These are phyloP conservation scores for Sporothrix sp. DNA, from an alignment of 2,329 filamentous ascomycete species.

Conservation along the genomic window DNA sequence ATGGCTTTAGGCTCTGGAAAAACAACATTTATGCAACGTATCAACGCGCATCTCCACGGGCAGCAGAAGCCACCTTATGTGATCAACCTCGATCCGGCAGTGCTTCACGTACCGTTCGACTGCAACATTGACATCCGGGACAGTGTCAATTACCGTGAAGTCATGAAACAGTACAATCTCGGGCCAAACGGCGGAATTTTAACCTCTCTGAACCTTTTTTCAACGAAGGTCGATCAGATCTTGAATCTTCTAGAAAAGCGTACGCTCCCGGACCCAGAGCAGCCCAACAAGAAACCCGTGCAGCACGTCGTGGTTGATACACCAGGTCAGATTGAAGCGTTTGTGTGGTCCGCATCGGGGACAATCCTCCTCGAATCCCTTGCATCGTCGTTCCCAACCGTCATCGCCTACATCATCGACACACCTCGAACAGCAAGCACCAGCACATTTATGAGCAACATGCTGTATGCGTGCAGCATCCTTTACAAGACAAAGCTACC, in stretches of 20 bases:
- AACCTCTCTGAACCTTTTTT: conserved; percentile 91
- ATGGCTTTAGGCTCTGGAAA: conserved; percentile 69
- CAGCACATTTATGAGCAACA: conserved; percentile 98
- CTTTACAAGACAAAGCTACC: conserved; percentile 97
- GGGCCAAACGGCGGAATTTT: conserved; percentile 95
- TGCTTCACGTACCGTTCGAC: conserved; percentile 87
- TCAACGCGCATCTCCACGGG: conserved; percentile 83
- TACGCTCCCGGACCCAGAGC: conserved; percentile 51
- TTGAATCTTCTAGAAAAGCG: conserved; percentile 84
- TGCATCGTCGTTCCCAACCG: conserved; percentile 88
- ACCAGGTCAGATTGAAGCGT: conserved; percentile 95
- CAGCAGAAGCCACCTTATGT: conserved; percentile 81
- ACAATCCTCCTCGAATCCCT: conserved; percentile 89
- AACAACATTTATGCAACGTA: conserved; percentile 99
- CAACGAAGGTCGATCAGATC: conserved; percentile 96
- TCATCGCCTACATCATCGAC: conserved; percentile 96
- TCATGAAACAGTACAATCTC: conserved; percentile 98
- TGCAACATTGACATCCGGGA: conserved; percentile 98
- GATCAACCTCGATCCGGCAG: conserved; percentile 92
- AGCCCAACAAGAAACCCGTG: conserved; percentile 53
- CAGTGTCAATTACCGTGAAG: conserved; percentile 97
- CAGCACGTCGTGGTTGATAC: conserved; percentile 89
- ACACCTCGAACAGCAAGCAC: conserved; percentile 89
- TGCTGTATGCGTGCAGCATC: conserved; percentile 98
- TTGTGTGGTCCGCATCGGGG: conserved; percentile 94